phyloP scores from a whole-genome alignment of 2,329 filamentous ascomycete species.

The Alternaria sp. region DNA sequence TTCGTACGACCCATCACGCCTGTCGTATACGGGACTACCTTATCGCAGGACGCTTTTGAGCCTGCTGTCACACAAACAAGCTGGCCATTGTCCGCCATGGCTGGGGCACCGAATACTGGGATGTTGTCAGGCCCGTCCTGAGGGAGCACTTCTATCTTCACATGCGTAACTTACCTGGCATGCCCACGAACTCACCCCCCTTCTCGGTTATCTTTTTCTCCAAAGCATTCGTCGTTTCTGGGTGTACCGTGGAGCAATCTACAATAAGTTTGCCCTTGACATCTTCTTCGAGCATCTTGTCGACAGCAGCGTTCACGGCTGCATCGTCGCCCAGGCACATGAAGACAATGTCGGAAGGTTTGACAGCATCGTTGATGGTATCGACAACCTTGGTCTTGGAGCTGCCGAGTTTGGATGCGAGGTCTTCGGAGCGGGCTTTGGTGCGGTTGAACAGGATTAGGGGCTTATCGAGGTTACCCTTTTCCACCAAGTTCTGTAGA shows the following conservation, averaged over 20 bases:
- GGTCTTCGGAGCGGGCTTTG: constrained; percentile 66
- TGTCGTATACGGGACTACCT: constrained; percentile 72
- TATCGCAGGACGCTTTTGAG: constrained; percentile 64
- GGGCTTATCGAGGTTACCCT: constrained; percentile 73
- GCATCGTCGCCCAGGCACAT: constrained; percentile 80
- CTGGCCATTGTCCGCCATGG: constrained; percentile 72
- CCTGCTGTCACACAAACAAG: constrained; percentile 78
- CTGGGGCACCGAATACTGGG: constrained; percentile 72
- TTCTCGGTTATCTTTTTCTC: constrained; percentile 63
- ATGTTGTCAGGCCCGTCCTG: constrained; percentile 16
- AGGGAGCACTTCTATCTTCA: constrained; percentile 1
- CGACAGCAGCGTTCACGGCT: constrained; percentile 69
- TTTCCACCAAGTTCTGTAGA: constrained; percentile 75
- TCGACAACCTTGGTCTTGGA: constrained; percentile 70
- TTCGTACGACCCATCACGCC: constrained; percentile 73
- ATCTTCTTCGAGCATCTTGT: constrained; percentile 62
- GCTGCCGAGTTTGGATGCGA: constrained; percentile 65
- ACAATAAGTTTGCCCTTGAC: constrained; percentile 78
- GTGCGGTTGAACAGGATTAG: constrained; percentile 85
- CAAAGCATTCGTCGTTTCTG: constrained; percentile 74
- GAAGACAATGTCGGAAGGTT: constrained; percentile 78
- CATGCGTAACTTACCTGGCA: constrained; percentile 55
- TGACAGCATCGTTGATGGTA: constrained; percentile 70
- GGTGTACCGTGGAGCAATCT: constrained; percentile 88
- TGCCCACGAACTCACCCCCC: constrained; percentile 77